phyloP scores from a whole-genome alignment of 768 basidiomycete genomes.

The Peribolospora baueri region DNA sequence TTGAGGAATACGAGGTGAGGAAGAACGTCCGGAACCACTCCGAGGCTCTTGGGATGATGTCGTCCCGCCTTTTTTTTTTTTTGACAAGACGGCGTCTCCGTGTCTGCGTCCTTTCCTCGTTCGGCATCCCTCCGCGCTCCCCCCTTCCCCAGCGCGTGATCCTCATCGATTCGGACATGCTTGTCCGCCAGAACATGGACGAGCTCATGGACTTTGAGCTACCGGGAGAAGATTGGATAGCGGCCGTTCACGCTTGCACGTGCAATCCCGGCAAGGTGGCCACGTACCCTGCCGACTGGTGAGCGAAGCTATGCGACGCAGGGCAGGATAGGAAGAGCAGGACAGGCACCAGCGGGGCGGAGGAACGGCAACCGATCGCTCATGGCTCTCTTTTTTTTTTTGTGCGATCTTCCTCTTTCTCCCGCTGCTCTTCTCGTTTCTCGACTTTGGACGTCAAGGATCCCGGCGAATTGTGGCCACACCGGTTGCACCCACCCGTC shows the following conservation, averaged over 20 bases:
- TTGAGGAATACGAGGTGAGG: conserved; percentile 20
- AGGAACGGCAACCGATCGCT: background rate
- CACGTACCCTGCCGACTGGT: conserved; percentile 83
- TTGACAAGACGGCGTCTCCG: no score
- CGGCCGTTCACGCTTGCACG: conserved; percentile 69
- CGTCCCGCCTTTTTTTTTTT: no score
- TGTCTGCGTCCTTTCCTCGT: no score
- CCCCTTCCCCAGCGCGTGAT: conserved; percentile 26
- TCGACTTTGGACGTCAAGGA: conserved; percentile 27
- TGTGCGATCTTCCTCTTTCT: background rate
- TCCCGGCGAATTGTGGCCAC: conserved; percentile 75
- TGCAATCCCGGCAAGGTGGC: conserved; percentile 68
- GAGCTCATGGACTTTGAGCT: conserved; percentile 30
- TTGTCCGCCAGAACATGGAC: conserved; percentile 61
- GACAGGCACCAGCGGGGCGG: background rate
- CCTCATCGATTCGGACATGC: conserved; percentile 71
- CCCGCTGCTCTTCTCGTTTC: background rate
- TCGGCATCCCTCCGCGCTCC: no score
- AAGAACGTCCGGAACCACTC: background rate
- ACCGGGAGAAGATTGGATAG: conserved; percentile 40
- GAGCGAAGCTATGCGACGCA: conserved; percentile 7
- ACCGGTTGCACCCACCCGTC: conserved; percentile 26
- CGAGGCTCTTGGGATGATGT: background rate
- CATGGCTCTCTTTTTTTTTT: background rate
- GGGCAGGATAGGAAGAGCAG: no score